Evolutionary conservation across 1,284 basidiomycete species (phyloP).

Genomic region (Gastroboletus turbinatus): DNA sequence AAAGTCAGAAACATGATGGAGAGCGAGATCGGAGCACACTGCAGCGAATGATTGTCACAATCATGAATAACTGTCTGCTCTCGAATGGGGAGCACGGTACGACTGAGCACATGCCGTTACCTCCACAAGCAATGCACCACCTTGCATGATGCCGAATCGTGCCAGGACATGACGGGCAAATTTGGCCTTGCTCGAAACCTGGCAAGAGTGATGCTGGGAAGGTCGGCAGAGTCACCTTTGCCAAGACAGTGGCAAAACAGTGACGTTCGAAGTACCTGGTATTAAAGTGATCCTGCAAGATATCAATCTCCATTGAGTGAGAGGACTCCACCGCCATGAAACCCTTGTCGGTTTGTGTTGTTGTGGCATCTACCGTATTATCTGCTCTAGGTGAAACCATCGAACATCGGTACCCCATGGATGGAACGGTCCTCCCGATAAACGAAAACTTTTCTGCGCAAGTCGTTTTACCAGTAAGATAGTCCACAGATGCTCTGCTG

Average conservation of each 20-base stretch:
- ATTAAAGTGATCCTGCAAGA: neutral
- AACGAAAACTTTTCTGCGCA: conserved; percentile 17
- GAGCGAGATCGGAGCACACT: neutral
- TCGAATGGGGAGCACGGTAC: neutral
- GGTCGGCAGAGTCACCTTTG: neutral
- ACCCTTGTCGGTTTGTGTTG: neutral
- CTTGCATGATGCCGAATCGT: neutral
- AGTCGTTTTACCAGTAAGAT: conserved; percentile 2
- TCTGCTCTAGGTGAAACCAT: conserved; percentile 19
- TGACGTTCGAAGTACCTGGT: neutral
- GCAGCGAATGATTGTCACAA: neutral
- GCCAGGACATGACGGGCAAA: conserved; percentile 3
- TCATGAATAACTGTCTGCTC: neutral
- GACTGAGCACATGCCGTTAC: too few species aligned
- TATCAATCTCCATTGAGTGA: neutral
- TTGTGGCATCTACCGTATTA: neutral
- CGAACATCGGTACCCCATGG: conserved; percentile 20
- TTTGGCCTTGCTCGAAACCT: conserved; percentile 7
- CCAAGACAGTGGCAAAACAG: neutral
- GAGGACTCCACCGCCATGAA: conserved; percentile 3
- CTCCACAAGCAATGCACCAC: too few species aligned
- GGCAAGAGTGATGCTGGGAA: neutral
- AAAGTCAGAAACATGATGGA: neutral
- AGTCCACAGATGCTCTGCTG: neutral
- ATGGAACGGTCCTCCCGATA: conserved; percentile 16